Conservation (phyloP, 192 early-diverging fungal species). For the Gryganskiella cystojenkinii region DNA sequence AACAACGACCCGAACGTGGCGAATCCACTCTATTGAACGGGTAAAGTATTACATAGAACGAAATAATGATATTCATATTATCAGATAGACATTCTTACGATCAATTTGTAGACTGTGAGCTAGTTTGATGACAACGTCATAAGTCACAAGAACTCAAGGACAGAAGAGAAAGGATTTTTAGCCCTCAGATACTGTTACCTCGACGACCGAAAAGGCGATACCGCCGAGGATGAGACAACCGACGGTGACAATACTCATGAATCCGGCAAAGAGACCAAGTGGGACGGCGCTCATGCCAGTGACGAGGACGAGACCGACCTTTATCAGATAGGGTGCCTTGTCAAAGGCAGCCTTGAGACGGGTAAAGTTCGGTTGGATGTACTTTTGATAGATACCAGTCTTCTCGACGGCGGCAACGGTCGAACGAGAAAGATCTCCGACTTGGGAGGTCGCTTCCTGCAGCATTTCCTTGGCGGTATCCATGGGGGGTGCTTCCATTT, state of each 20-base stretch:
- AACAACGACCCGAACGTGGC: slow-evolving; percentile 19
- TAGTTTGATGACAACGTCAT: too few species aligned
- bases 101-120: too few species aligned
- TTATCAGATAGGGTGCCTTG: neutral
- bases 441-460: too few species aligned
- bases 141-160: neutral
- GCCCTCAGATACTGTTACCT: slow-evolving; percentile 9
- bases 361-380: too few species aligned
- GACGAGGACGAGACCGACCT: neutral
- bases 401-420: too few species aligned
- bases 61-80: too few species aligned
- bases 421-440: too few species aligned
- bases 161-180: neutral
- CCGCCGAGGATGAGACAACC: slow-evolving; percentile 21
- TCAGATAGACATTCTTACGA: too few species aligned
- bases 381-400: too few species aligned
- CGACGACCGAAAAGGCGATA: slow-evolving; percentile 15
- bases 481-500: too few species aligned
- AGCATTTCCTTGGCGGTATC: too few species aligned
- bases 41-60: too few species aligned
- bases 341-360: neutral
- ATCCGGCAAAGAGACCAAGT: slow-evolving; percentile 9
- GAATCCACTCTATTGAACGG: slow-evolving; percentile 21
- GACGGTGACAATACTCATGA: slow-evolving; percentile 27
- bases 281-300: slow-evolving; percentile 20